Base-by-base conservation (phyloP, 2,329 filamentous ascomycete species). In the Penicillium freii region DNA sequence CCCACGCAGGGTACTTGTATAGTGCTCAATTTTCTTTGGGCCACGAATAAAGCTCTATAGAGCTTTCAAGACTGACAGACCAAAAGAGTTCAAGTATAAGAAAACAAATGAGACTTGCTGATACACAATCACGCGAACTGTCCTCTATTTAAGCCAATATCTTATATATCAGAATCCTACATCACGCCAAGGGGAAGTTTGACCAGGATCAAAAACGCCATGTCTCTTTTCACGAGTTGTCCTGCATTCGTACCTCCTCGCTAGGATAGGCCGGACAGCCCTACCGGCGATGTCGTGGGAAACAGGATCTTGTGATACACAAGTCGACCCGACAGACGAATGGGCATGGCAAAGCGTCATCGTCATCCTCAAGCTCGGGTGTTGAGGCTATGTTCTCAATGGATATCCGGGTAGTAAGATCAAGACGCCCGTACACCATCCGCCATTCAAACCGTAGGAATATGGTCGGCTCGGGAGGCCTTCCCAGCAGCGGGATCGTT, bases 251-350 rank as follows among this genome's bases (percentile, higher is more conserved):
- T 38, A 46, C 15, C 42, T 42, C 42, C 34, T 42, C 17, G 23
- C 48, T 25, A 47, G 54, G 48, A 56, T 56, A 56, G 52, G 48
- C 54, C 48, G 2, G 48, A 8, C 34, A 56, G 40, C 47, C 23
- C 17, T 33, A 25, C 40, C 33, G 40, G 48, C 17, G 19, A 25
- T 23, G 27, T 34, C 19, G 25, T 33, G 8, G 13, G 10, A 46
- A 17, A 25, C 23, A 33, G 7, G 40, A 13, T 23, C 31, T 33
- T 33, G 31, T 33, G 17, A 27, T 31, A 42, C 48, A 17, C 11
- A 46, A 42, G 27, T 27, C 21, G 4, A 49, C 17, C 17, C 9
- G 15, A 11, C 10, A 15, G 54, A 46, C 27, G 40, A 52, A 52
- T 52, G 2, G 34, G 0, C 10, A 23, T 56, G 7, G 17, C 5